Evolutionary conservation across 2,329 filamentous ascomycete species (phyloP), one percentile per base, ranked within the genome.

Genomic region (Zymoseptoria crescenta): DNA sequence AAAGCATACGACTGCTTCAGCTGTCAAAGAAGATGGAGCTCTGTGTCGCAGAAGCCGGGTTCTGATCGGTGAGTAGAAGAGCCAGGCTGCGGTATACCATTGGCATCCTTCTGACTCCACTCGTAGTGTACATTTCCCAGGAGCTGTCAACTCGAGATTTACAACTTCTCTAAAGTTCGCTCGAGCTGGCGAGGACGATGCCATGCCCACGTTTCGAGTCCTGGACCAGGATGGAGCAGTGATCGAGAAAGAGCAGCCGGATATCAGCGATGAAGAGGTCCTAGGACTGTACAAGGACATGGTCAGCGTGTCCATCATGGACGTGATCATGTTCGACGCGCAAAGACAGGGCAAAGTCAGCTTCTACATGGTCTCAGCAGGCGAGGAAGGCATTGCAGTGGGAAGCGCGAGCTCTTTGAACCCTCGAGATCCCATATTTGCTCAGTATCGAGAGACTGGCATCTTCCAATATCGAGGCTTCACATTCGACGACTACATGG

Each of bases 281-380:
- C 62, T 86, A 49, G 77, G 74, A 4, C 79, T 84, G 74, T 87
- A 87, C 69, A 82, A 79, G 64, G 83, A 86, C 67, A 87, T 87
- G 84, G 74, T 87, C 59, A 81, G 78, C 28, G 83, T 87, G 58
- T 85, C 88, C 58, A 88, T 97, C 66, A 94, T 99, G 91, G 94
- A 99, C 72, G 75, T 96, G 57, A 89, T 97, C 72, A 97, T 97
- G 92, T 96, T 96, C 70, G 94, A 99, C 70, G 92, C 94, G 0
- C 94, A 99, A 75, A 82, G 94, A 52, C 94, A 99, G 75, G 92
- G 92, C n/a, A 85, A 91, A 20, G 77, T 96, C 58, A 92, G 87
- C 74, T 99, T 99, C 76, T 99, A 99, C 76, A 97, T 99, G 89
- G 93, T 87, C 48, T 93, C 89, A 45, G 89, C 91, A 0, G 92